A percentile compares a stretch with the other conserved stretches of the same genome.
Conservation (phyloP, 192 early-diverging fungal genomes). For the Backusella morwellensis region DNA sequence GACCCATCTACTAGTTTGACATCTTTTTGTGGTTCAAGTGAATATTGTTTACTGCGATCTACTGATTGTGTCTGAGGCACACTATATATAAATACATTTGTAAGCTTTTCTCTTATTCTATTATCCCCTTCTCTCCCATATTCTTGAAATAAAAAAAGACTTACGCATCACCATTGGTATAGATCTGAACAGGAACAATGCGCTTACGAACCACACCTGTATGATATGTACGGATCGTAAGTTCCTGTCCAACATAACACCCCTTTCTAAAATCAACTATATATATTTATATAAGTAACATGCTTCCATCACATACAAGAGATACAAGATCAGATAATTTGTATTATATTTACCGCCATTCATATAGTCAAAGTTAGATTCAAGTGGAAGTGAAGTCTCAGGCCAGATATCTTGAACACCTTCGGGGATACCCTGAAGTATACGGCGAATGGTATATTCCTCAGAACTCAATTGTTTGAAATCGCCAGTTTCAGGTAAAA, state of each 20-base stretch:
- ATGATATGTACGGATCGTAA: constrained; percentile 96
- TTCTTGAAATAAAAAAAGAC: constrained; percentile 6
- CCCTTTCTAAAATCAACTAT: constrained; percentile 96
- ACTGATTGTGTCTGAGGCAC: constrained; percentile 14
- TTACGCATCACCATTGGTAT: constrained; percentile 44
- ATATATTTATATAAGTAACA: not conserved
- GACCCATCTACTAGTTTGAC: constrained; percentile 30
- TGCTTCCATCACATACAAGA: not conserved
- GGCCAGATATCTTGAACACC: constrained; percentile 78
- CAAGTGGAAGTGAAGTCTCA: constrained; percentile 76
- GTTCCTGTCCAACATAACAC: constrained; percentile 97
- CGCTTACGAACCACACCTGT: constrained; percentile 92
- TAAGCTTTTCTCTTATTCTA: not conserved
- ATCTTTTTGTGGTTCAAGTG: constrained; percentile 31
- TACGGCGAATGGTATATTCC: constrained; percentile 74
- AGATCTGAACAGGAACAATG: constrained; percentile 78
- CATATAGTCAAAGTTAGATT: constrained; percentile 92
- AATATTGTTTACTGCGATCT: not conserved
- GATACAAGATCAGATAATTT: not conserved
- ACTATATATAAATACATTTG: not conserved
- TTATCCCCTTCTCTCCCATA: not conserved
- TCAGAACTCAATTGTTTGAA: constrained; percentile 52
- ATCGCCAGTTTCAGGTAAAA: constrained; percentile 43
- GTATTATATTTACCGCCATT: constrained; percentile 60
- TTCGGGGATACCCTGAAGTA: constrained; percentile 88